Base-by-base conservation (phyloP, 2,329 filamentous ascomycete genomes). In the Cladosporium sp. region DNA sequence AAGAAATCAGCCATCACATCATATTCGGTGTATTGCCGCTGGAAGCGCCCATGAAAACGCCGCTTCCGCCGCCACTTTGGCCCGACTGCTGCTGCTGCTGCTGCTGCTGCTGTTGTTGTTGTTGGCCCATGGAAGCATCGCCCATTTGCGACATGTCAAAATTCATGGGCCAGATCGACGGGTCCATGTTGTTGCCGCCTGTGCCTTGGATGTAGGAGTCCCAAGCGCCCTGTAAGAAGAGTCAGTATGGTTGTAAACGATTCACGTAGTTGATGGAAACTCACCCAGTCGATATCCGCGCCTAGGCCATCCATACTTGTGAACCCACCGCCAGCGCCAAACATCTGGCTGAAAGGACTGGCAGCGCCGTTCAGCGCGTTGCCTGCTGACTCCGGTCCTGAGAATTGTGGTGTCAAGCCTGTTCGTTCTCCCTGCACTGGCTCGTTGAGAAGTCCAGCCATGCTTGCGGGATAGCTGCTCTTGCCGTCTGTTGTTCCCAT, bases 141-240 rank as follows among this genome's bases (percentile, higher is more conserved):
- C 53, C 63, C 54, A 59, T 65, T 11, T 64, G 53, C 25, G 62
- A 51, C 30, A 69, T 61, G 46, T 73, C 71, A 26, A 73, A 28
- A 53, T 80, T 80, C 78, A 80, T 79, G 0, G 80, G 79, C 71
- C 81, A 82, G 72, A 81, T 79, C 23, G 75, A 75, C 58, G 82
- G 80, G 65, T 80, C 74, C 36, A 70, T 68, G 13, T 58, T 66
- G 48, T 67, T 70, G 32, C 39, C 30, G 25, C 64, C 58, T 43
- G 71, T 81, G 61, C 85, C 86, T 74, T 90, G 88, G 57, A 90
- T 86, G 70, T 89, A 90, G 7, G 83, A 86, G 73, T 91, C 88
- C 88, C 88, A 90, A 30, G 87, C 86, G 67, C 89, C 85, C 87
- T 89, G 69, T 69, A 32, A 58, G 63, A 79, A 64, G 34, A 23